phyloP scores from a whole-genome alignment of 768 basidiomycete species.

The Tubosaeta sp. region DNA sequence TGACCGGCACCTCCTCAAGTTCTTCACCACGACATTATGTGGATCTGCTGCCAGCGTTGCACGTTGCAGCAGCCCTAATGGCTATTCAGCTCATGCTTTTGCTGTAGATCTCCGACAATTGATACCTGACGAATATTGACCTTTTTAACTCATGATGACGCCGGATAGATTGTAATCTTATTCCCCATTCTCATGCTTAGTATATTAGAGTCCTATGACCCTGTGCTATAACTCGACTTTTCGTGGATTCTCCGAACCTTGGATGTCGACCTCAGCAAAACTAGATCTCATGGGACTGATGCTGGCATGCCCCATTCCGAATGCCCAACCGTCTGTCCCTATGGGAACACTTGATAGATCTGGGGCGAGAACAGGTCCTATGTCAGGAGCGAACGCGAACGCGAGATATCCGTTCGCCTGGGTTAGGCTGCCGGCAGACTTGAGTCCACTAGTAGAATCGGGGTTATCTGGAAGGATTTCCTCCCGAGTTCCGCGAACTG shows the following conservation, averaged over 20 bases:
- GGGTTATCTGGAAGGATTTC: conserved; percentile 39
- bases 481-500: conserved; percentile 14
- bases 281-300: conserved; percentile 75
- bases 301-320: conserved; percentile 64
- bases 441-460: conserved; percentile 31
- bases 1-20: conserved; percentile 36
- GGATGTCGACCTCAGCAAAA: conserved; percentile 52
- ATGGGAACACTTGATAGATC: conserved; percentile 54
- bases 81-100: conserved; percentile 15
- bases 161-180: conserved; percentile 8
- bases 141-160: conserved; percentile 6
- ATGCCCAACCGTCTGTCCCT: conserved; percentile 82
- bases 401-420: conserved; percentile 38
- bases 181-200: background rate
- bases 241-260: background rate
- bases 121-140: conserved; percentile 1
- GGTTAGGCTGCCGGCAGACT: background rate
- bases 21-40: conserved; percentile 3
- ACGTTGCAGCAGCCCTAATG: conserved; percentile 6
- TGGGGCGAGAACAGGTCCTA: conserved; percentile 65
- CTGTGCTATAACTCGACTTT: conserved; percentile 36
- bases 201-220: conserved; percentile 32
- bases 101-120: conserved; percentile 12
- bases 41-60: conserved; percentile 5
- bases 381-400: conserved; percentile 76